A percentile compares a stretch with the other conserved stretches of the same genome.
These are phyloP conservation scores for Hypoxylon fuscum DNA, from an alignment of 495 filamentous ascomycete genomes.

Conservation along the genomic window DNA sequence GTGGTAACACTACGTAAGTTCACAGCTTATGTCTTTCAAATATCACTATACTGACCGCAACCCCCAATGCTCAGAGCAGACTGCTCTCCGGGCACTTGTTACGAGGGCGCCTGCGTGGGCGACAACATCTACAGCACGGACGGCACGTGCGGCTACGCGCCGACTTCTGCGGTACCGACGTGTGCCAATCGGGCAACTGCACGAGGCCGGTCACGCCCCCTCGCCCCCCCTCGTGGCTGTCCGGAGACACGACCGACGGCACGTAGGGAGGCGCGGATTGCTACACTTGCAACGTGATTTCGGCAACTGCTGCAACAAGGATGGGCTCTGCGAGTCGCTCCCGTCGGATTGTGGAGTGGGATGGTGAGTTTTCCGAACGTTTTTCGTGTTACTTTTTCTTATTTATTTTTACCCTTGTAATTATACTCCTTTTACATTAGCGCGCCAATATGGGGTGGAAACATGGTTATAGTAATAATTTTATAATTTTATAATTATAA, in stretches of 20 bases:
- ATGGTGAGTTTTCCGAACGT: slow-evolving; percentile 12
- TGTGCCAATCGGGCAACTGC: slow-evolving; percentile 3
- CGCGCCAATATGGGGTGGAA: no score
- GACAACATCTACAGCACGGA: slow-evolving; percentile 36
- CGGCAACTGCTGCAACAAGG: slow-evolving; percentile 21
- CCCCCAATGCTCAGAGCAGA: slow-evolving; percentile 28
- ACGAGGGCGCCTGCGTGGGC: slow-evolving; percentile 40
- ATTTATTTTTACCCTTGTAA: not conserved
- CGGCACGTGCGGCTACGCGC: slow-evolving; percentile 36
- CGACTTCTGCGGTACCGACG: no score
- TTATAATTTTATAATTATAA: no score
- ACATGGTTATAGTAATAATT: no score
- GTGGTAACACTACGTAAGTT: slow-evolving; percentile 25
- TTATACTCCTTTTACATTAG: not conserved
- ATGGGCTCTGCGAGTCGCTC: slow-evolving; percentile 10
- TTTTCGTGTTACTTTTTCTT: not conserved
- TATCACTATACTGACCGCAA: no score
- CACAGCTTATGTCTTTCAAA: no score
- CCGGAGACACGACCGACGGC: slow-evolving; percentile 26
- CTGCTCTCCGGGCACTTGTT: slow-evolving; percentile 46
- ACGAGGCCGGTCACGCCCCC: no score
- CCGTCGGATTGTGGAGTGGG: slow-evolving; percentile 17
- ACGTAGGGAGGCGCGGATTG: slow-evolving; percentile 8
- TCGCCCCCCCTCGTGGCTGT: no score
- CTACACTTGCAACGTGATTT: slow-evolving; percentile 12